phyloP scores from a whole-genome alignment of 257 asterid genomes.

The Solanum habrochaites region DNA sequence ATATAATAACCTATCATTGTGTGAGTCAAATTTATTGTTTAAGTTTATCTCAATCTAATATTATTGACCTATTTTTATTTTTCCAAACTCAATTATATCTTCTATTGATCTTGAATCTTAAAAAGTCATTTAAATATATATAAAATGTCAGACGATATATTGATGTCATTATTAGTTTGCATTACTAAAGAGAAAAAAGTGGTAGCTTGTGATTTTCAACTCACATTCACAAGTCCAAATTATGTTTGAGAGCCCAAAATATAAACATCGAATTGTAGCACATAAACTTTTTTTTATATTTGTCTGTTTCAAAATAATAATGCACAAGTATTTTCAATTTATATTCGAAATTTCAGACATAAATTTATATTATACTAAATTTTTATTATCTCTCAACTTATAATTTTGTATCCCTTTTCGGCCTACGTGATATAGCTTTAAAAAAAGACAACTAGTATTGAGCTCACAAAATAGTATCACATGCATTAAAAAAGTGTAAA shows the following conservation, averaged over 20 bases:
- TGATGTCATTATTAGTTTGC: not conserved
- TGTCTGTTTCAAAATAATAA: no score
- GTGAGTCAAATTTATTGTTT: not conserved
- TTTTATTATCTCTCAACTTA: no score
- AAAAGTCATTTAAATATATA: not conserved
- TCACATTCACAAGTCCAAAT: not conserved
- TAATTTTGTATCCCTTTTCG: no score
- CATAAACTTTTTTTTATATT: not conserved
- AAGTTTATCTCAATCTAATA: not conserved
- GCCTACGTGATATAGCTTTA: no score
- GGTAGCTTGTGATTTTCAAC: not conserved
- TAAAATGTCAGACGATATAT: not conserved
- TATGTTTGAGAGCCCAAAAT: not conserved
- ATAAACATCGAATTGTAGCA: not conserved
- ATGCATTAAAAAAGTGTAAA: fast-evolving
- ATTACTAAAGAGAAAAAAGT: not conserved
- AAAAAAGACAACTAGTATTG: no score
- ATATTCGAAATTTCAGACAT: no score
- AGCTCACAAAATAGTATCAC: no score
- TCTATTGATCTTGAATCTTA: not conserved
- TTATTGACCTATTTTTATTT: not conserved
- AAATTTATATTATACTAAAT: no score
- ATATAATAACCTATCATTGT: not conserved
- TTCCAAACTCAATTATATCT: no score
- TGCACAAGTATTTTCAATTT: no score